Percentiles rank a stretch among this genome's conserved stretches.
Evolutionary conservation across 345 rosid species (phyloP).

Genomic region (Erysimum cheiranthoides): DNA sequence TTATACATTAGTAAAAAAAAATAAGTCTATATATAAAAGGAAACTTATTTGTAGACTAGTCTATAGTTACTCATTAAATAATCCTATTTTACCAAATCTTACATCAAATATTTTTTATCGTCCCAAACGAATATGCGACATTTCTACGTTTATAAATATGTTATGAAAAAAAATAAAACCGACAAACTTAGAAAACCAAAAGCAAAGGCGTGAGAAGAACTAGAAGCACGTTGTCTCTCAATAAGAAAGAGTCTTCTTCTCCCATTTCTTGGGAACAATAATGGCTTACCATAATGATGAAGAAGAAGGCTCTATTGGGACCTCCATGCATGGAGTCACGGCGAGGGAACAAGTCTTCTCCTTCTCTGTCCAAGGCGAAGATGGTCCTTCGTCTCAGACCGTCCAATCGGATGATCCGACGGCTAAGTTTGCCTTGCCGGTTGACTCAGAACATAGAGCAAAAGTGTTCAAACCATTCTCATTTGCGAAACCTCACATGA

Average conservation of each 20-base stretch:
- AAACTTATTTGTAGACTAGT: neutral
- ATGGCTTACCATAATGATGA: conserved; percentile 45
- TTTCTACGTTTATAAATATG: conserved; percentile 28
- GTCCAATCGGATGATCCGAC: conserved; percentile 57
- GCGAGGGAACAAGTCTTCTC: conserved; percentile 68
- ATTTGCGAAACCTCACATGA: conserved; percentile 76
- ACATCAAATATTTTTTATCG: neutral
- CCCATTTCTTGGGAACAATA: conserved; percentile 33
- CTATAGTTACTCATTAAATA: neutral
- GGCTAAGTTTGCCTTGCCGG: conserved; percentile 65
- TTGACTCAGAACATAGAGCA: conserved; percentile 84
- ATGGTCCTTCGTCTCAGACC: conserved; percentile 37
- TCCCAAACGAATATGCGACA: conserved; percentile 13
- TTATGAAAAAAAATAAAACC: neutral
- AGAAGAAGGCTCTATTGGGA: conserved; percentile 51
- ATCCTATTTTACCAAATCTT: neutral
- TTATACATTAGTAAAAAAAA: neutral
- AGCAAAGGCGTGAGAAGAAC: conserved; percentile 21
- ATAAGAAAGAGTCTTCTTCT: conserved; percentile 25
- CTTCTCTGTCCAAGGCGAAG: conserved; percentile 48
- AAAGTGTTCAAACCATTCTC: conserved; percentile 64
- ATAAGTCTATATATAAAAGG: neutral
- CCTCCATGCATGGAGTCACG: conserved; percentile 71
- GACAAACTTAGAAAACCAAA: neutral
- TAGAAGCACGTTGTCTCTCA: conserved; percentile 28